Evolutionary conservation across 2,329 filamentous ascomycete species (phyloP).

Genomic region (Chaetomium globosum): DNA sequence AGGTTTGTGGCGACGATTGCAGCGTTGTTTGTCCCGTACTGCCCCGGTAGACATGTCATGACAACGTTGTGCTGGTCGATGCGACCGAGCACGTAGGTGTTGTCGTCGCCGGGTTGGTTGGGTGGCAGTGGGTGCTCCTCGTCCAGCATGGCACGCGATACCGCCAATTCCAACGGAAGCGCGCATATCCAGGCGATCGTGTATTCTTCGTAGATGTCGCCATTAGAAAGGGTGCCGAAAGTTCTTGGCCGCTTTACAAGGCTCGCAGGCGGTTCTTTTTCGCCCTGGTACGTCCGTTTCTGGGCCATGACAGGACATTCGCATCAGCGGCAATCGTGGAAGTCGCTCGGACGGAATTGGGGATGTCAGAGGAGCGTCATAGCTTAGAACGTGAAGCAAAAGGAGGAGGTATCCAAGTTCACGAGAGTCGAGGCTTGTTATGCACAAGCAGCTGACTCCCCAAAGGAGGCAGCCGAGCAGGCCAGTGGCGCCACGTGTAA

Average conservation of each 20-base stretch:
- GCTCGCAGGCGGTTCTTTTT: constrained; percentile 22
- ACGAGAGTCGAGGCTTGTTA: no score
- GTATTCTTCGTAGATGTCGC: constrained; percentile 23
- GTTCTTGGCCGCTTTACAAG: constrained; percentile 24
- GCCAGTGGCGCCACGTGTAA: constrained; percentile 3
- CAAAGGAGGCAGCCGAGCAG: no score
- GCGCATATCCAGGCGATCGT: constrained; percentile 29
- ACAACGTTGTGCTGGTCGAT: constrained; percentile 27
- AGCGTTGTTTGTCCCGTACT: constrained; percentile 28
- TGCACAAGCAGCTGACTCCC: no score
- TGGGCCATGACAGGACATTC: constrained; percentile 19
- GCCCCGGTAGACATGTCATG: constrained; percentile 21
- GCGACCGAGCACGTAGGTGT: constrained; percentile 26
- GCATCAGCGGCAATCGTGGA: constrained; percentile 19
- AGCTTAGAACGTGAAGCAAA: constrained; percentile 12
- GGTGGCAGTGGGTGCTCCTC: constrained; percentile 19
- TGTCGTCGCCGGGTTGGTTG: constrained; percentile 22
- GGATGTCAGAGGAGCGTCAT: constrained; percentile 7
- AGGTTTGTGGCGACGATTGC: constrained; percentile 27
- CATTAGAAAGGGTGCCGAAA: constrained; percentile 7
- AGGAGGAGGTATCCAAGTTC: no score
- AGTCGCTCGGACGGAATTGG: background rate
- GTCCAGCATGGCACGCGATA: constrained; percentile 25
- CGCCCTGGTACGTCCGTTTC: constrained; percentile 22
- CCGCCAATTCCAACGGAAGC: constrained; percentile 21